phyloP scores from a whole-genome alignment of 2,329 filamentous ascomycete species.

The Cadophora sp. region DNA sequence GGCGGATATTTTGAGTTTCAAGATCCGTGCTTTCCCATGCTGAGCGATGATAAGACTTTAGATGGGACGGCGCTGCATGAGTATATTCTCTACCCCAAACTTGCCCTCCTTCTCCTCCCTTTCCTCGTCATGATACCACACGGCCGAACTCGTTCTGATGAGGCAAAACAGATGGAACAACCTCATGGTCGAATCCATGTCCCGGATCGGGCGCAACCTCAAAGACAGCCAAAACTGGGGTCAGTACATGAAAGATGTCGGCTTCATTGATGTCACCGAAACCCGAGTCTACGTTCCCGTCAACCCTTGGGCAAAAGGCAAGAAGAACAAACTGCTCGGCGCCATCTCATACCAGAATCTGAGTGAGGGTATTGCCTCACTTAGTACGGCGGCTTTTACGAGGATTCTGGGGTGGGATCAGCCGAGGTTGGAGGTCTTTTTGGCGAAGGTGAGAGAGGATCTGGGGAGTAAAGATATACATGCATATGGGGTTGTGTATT shows the following conservation, averaged over 20 bases:
- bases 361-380: conserved; percentile 23
- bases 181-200: conserved; percentile 23
- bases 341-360: conserved; percentile 29
- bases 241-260: conserved; percentile 35
- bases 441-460: conserved; percentile 44
- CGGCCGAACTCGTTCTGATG: too few species aligned
- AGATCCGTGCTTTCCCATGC: conserved; percentile 29
- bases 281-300: conserved; percentile 53
- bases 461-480: conserved; percentile 44
- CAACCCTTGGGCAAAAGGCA: conserved; percentile 56
- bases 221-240: conserved; percentile 27
- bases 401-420: conserved; percentile 31
- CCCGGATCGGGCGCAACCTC: conserved; percentile 27
- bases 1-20: conserved; percentile 37
- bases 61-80: conserved; percentile 32
- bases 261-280: conserved; percentile 43
- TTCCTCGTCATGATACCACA: too few species aligned
- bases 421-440: conserved; percentile 37
- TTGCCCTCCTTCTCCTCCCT: too few species aligned
- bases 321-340: conserved; percentile 27
- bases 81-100: not conserved
- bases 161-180: conserved; percentile 24
- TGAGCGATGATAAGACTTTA: conserved; percentile 55
- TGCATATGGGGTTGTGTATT: conserved; percentile 31
- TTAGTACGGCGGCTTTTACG: conserved; percentile 34